Base-by-base conservation (phyloP, 768 basidiomycete species). In the Dacryopinax spathularia region DNA sequence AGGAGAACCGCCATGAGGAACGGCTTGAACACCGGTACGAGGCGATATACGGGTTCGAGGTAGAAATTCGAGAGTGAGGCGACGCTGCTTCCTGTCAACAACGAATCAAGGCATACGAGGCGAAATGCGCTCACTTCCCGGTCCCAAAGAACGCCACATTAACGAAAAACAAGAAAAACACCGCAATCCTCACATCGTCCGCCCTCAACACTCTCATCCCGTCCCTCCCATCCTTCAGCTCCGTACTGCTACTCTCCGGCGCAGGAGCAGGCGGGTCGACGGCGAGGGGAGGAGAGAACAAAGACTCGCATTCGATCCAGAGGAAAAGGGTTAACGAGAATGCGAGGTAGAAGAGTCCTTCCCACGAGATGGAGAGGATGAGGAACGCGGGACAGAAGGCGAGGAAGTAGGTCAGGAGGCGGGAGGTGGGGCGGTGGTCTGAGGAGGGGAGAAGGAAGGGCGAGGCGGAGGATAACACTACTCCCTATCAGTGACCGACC, bases 31-130 rank as follows among this genome's bases (percentile, higher is more conserved):
- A 89, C 80, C 0, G 90, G 89, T 66, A 92, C 85, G 16, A 93
- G 78, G 18, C 90, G 86, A 69, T 91, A 92, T 6, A 92, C 90
- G 1, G 91, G 90, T 37, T 86, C 89, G 20, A 92, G 79, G 72
- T 93, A 92, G 74, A 92, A 92, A 1, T 88, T 88, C 84, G 89
- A 87, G 70, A 91, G 90, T 10, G 87, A 88, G n/a, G 87, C 86
- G 56, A 89, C 84, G 68, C 87, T 91, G 63, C 33, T 27, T 59
- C 63, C 22, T 64, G 15, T 22, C 62, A 20, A 16, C 0, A 15
- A 31, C 37, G 63, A 33, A 18, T 64, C 44, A 69, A 73, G 70
- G 37, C 67, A 66, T 65, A 29, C 39, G 12, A 16, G 33, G 33
- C 36, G 29, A 48, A 59, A 39, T 43, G 59, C 16, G 78, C 87